Conservation (phyloP, 768 basidiomycete species). For the Steccherinum ochraceum region DNA sequence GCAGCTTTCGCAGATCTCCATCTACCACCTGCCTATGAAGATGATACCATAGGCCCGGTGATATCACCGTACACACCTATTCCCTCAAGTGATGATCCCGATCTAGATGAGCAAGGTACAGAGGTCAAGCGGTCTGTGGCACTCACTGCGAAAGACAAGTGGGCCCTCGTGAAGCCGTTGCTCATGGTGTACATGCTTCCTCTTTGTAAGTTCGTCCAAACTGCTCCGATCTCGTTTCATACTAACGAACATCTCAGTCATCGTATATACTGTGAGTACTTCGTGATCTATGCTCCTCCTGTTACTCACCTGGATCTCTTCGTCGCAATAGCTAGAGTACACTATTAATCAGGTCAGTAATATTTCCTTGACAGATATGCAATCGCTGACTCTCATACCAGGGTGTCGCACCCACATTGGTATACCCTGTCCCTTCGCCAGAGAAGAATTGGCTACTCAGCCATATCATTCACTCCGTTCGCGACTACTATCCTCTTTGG, state of each 20-base stretch:
- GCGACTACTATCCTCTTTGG: constrained; percentile 96
- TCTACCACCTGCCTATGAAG: constrained; percentile 32
- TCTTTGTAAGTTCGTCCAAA: constrained; percentile 52
- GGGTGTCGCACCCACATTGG: constrained; percentile 85
- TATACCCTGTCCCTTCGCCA: constrained; percentile 76
- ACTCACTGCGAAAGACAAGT: constrained; percentile 70
- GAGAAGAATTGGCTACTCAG: constrained; percentile 57
- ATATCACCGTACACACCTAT: constrained; percentile 29
- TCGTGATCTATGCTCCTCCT: constrained; percentile 20
- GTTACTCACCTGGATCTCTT: constrained; percentile 27
- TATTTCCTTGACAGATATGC: not conserved
- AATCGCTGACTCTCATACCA: constrained; percentile 19
- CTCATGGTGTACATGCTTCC: constrained; percentile 88
- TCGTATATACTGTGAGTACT: constrained; percentile 52
- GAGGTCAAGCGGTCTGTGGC: constrained; percentile 30
- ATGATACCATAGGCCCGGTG: constrained; percentile 15
- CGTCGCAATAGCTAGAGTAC: constrained; percentile 65
- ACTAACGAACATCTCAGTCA: constrained; percentile 30
- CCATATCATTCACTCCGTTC: constrained; percentile 72
- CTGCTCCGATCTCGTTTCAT: not conserved
- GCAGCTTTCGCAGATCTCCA: constrained; percentile 40
- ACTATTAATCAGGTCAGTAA: constrained; percentile 77
- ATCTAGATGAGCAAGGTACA: constrained; percentile 13
- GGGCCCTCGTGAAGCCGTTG: constrained; percentile 74
- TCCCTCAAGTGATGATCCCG: constrained; percentile 25